Base-by-base conservation (phyloP, 2,329 filamentous ascomycete species). In the Metarhizium anisopliae region DNA sequence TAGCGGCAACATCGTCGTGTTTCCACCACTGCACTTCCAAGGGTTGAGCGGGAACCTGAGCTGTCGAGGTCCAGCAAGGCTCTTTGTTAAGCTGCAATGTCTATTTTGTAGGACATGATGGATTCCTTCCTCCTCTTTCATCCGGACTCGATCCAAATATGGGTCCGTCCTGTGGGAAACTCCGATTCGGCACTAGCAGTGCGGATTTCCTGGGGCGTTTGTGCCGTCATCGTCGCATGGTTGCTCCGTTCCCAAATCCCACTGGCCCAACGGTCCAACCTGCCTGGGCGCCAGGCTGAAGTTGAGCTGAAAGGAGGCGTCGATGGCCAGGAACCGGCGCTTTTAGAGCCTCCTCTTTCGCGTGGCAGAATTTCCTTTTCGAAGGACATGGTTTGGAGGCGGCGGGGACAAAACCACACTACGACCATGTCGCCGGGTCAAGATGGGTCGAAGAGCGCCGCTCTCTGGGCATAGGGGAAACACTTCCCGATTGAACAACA, bases 251-350 rank as follows among this genome's bases (percentile, higher is more conserved):
- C 49, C 20, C 32, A 6, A 49, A 16, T 47, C 13, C 40, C 13
- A n/a, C 4, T 25, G 25, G 25, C 25, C 25, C 25, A 25, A 25
- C 25, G 25, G 14, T n/a, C 50, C 11, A n/a, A 32, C 16, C 29
- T 51, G 20, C 40, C 54, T 14, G 13, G 42, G 55, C 55, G 50
- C 50, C 18, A 53, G 35, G 38, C 29, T 47, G 32, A 29, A 47
- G 47, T 16, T 49, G 13, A 29, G 50, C 52, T 42, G 45, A 20
- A 40, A 32, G 5, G 35, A 42, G 30, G 52, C 45, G 52, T 50
- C 18, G 20, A 47, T 30, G 30, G 13, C 30, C 42, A 54, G 52
- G 55, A 52, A 47, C 55, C 25, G 47, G 55, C 55, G 52, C 40
- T 38, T 52, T 43, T 38, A 11, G 38, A 40, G 38, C 45, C 45